Evolutionary conservation across 331 rosid genomes (phyloP).

Genomic region (Rhamnella rubrinervis): DNA sequence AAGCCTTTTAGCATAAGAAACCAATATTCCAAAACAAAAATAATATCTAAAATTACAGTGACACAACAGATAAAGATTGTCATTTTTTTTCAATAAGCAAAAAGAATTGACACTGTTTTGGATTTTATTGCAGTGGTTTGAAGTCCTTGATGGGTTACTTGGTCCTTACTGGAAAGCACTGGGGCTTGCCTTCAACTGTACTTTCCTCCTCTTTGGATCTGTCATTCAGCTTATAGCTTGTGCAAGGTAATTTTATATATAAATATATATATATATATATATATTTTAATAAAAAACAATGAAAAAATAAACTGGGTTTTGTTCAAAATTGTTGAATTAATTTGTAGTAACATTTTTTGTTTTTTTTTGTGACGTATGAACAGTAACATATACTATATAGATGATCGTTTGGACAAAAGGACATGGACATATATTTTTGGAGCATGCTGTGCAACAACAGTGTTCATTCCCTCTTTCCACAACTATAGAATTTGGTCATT

Average conservation of each 20-base stretch:
- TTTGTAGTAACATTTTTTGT: neutral
- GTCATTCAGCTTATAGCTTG: conserved; percentile 97
- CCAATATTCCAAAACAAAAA: neutral
- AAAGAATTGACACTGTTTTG: neutral
- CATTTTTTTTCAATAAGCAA: neutral
- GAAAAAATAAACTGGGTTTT: conserved; percentile 22
- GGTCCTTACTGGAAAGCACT: conserved; percentile 92
- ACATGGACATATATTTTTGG: conserved; percentile 99
- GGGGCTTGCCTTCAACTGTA: conserved; percentile 93
- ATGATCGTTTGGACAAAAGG: conserved; percentile 86
- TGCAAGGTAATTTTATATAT: conserved; percentile 61
- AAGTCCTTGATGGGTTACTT: conserved; percentile 89
- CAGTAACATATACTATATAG: conserved; percentile 94
- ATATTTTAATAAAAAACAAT: neutral
- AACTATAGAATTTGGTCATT: conserved; percentile 97
- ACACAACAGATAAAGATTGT: neutral
- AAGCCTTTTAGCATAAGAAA: neutral
- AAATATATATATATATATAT: conserved; percentile 1
- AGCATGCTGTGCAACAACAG: conserved; percentile 98
- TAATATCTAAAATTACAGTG: conserved; percentile 10
- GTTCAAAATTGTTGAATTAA: neutral
- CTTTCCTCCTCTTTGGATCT: conserved; percentile 94
- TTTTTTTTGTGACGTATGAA: neutral
- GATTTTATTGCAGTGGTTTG: conserved; percentile 73
- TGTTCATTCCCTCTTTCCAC: conserved; percentile 95